Evolutionary conservation across 495 filamentous ascomycete species (phyloP), one percentile per base, ranked within the genome.

Genomic region (Penicillium samsonianum): DNA sequence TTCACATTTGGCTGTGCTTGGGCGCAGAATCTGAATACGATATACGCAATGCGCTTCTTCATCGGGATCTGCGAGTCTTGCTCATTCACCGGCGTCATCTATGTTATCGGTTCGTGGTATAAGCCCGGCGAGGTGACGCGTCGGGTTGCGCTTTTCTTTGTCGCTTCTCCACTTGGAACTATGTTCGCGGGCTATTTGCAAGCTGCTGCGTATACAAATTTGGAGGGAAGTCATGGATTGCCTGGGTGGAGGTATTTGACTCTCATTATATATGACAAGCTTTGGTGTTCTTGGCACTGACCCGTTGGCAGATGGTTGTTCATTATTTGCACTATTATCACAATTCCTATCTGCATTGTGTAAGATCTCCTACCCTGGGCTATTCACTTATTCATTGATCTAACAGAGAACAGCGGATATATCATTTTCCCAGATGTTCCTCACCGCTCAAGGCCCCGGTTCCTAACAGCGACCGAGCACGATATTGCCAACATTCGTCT

Each of bases 131-230:
- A 72, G 56, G 55, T 72, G 19, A 59, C 55, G 2, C 48, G 65
- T 31, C 63, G 69, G 19, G 50, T 56, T n/a, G 62, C 62, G 8
- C 53, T 71, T 10, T 71, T 69, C 31, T 69, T 57, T 19, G 63
- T 68, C 26, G 61, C 64, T 5, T 61, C 58, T 1, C 63, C 63
- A 5, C 50, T 63, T 6, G 68, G 62, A 3, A 63, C 62, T 5
- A 68, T 72, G 65, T 67, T 72, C 44, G 62, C 60, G 14, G 69
- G 69, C 0, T 69, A 69, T 46, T 49, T 72, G 11, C 67, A 69
- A 42, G 64, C 69, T 14, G 65, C 64, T 2, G 65, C 65, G 2
- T 72, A 69, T 31, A 62, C 58, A 1, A 66, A 66, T 49, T 38
- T 72, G n/a, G 51, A 69, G 20, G 55, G 62, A 20, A 51, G 26